Percentiles rank a stretch among this genome's conserved stretches.
Conservation (phyloP, 768 basidiomycete species). For the Tulasnella sp. region DNA sequence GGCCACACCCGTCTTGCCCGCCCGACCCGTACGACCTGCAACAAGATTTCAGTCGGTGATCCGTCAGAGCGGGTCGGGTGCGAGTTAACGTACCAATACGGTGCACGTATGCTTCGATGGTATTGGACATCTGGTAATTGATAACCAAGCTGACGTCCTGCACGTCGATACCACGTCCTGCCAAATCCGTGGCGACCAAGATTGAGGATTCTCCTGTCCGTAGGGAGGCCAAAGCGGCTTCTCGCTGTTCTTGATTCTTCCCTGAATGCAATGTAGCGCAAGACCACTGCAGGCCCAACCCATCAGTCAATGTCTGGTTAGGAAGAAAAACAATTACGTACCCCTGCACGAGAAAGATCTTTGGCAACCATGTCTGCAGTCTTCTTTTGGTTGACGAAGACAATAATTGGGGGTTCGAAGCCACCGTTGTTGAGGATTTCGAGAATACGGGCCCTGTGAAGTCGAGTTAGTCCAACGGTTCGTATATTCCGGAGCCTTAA, state of each 20-base stretch:
- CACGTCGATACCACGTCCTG: slow-evolving; percentile 98
- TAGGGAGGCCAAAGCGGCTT: slow-evolving; percentile 81
- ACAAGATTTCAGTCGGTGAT: not conserved
- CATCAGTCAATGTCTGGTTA: slow-evolving; percentile 19
- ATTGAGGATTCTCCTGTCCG: slow-evolving; percentile 83
- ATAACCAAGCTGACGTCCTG: slow-evolving; percentile 93
- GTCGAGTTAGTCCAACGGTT: not conserved
- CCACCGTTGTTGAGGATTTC: slow-evolving; percentile 88
- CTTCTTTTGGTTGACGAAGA: slow-evolving; percentile 99
- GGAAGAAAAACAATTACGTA: slow-evolving; percentile 44
- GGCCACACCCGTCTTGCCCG: slow-evolving; percentile 87
- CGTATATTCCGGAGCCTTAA: not conserved
- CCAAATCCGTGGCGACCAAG: slow-evolving; percentile 94
- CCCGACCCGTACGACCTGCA: slow-evolving; percentile 91
- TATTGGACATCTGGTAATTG: slow-evolving; percentile 96
- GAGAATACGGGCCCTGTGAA: slow-evolving; percentile 66
- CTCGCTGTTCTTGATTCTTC: slow-evolving; percentile 96
- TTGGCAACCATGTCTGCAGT: slow-evolving; percentile 97
- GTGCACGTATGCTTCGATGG: slow-evolving; percentile 96
- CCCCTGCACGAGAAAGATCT: slow-evolving; percentile 83
- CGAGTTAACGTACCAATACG: slow-evolving; percentile 70
- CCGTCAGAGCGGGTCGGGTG: not conserved
- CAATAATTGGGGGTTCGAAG: slow-evolving; percentile 88
- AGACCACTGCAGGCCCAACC: slow-evolving; percentile 58
- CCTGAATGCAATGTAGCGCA: slow-evolving; percentile 93